Evolutionary conservation across 331 rosid species (phyloP), one percentile per base, ranked within the genome.

Genomic region (Malus hybrid): DNA sequence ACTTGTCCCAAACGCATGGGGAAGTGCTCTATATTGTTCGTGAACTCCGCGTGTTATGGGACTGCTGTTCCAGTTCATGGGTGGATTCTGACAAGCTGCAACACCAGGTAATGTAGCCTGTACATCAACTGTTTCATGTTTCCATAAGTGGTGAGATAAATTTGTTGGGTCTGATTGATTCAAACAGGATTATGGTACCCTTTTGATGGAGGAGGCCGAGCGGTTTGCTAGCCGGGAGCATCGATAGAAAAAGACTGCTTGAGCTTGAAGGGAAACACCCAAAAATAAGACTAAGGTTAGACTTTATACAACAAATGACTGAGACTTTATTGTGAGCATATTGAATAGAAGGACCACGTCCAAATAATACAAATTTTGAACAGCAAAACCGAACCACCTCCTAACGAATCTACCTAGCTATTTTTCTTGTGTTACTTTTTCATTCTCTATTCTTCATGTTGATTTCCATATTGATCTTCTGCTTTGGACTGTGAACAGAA

Each of bases 61-160:
- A 95, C 97, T 74, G 99, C 99, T 16, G 99, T 95, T 61, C 99
- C 99, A 31, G 97, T 95, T 86, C 99, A 95, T 73, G 99, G 96
- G 29, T 81, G 99, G 70, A 95, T 83, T 88, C 97, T 18, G 99
- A 88, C 70, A 95, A 95, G 86, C 86, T 92, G 72, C 99, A 95
- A 76, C 99, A 95, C 85, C 99, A 92, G 97, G 99, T 92, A 91
- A 80, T 52, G n/a, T 13, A 80, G 44, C 77, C 61, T 72, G 69
- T 73, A 55, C 54, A 69, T 65, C 66, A 67, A 62, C 24, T 34
- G 15, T 52, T 46, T 46, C 27, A 18, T 59, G 65, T 60, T 14
- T 19, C 6, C 33, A 36, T 5, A 42, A 69, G n/a, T 59, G 48
- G 55, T 69, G 24, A 13, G 18, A 46, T 46, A 2, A 46, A 48